Percentiles rank a stretch among this genome's conserved stretches.
Evolutionary conservation across 2,329 filamentous ascomycete species (phyloP).

Genomic region (Aspergillus unguis): DNA sequence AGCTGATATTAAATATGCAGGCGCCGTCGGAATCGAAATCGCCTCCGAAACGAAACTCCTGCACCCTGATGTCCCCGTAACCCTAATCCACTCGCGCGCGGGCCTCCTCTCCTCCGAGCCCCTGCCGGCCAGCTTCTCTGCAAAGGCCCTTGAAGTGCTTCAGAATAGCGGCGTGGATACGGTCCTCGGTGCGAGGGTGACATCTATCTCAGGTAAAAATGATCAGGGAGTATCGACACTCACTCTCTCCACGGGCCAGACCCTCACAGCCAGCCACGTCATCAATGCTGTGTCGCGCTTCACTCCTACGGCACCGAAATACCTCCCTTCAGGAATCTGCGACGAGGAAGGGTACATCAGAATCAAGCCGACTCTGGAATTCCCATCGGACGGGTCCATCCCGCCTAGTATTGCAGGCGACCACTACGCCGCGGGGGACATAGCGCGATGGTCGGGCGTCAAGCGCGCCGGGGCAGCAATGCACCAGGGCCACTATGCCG

Average conservation of each 20-base stretch:
- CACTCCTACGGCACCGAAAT: conserved; percentile 57
- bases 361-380: conserved; percentile 57
- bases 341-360: conserved; percentile 64
- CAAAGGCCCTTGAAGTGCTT: conserved; percentile 57
- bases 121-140: conserved; percentile 64
- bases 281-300: conserved; percentile 67
- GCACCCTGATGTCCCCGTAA: conserved; percentile 64
- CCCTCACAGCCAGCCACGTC: conserved; percentile 61
- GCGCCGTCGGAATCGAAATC: conserved; percentile 79
- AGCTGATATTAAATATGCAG: conserved; percentile 27
- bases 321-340: conserved; percentile 58
- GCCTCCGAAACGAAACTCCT: conserved; percentile 71
- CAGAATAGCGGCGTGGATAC: conserved; percentile 57
- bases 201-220: conserved; percentile 20
- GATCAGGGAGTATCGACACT: conserved; percentile 34
- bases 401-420: conserved; percentile 50
- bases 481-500: conserved; percentile 66
- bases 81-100: conserved; percentile 68
- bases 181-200: conserved; percentile 27
- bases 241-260: conserved; percentile 59
- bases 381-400: conserved; percentile 44
- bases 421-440: conserved; percentile 70
- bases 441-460: conserved; percentile 70
- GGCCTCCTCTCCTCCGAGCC: conserved; percentile 70
- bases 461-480: conserved; percentile 76